A percentile compares a stretch with the other conserved stretches of the same genome.
Conservation (phyloP, 176 grass and related monocot genomes). For the Triticum aestivum region IWGSC_CS_RefSeq_v2.1 NC_057800.1:688793937-688794436, state of each 20-base stretch:
- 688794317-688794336: background rate
- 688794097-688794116: background rate
- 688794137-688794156: background rate
- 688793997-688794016: background rate
- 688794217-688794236: background rate
- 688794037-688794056: background rate
- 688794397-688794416: background rate
- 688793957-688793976: background rate
- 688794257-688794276: background rate
- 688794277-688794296: background rate
- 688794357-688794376: background rate
- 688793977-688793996: background rate
- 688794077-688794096: background rate
- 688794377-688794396: background rate
- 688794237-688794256: constrained; percentile 22
- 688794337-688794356: background rate
- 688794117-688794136: background rate
- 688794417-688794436: constrained; percentile 50
- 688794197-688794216: background rate
- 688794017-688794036: background rate
- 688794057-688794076: background rate
- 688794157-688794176: background rate
- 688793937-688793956: background rate
- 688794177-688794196: background rate
- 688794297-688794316: background rate